Conservation (phyloP, 139 green algal genomes). For the Chlamydomonas asymmetrica region DNA sequence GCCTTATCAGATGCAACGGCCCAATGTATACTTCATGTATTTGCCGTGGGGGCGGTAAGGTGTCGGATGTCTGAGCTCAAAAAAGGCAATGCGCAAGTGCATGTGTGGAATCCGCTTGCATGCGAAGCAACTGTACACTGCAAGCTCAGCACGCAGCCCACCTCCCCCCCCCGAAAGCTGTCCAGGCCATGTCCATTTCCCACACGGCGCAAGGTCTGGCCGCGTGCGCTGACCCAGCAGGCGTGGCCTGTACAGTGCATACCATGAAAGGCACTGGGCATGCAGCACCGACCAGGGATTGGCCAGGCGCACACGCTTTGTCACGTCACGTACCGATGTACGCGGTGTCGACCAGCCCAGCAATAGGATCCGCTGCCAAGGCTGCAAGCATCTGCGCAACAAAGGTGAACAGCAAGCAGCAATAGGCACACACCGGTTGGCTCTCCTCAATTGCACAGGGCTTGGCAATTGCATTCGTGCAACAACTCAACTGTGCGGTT, state of each 20-base stretch:
- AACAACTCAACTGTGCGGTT: too few relatives aligned
- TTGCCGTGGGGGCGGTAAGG: too few relatives aligned
- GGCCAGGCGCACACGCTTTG: not conserved
- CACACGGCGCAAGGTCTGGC: too few relatives aligned
- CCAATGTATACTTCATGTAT: not conserved
- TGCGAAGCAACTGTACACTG: not conserved
- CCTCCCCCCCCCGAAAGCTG: too few relatives aligned
- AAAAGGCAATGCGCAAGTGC: not conserved
- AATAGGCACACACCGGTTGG: not conserved
- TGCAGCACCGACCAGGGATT: not conserved
- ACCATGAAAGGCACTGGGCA: too few relatives aligned
- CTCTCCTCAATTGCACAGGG: not conserved
- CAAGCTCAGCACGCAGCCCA: too few relatives aligned
- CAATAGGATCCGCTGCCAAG: slow-evolving; percentile 72
- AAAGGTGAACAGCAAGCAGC: not conserved
- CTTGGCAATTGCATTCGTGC: not conserved
- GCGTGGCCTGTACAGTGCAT: too few relatives aligned
- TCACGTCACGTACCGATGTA: slow-evolving; percentile 58
- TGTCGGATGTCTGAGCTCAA: too few relatives aligned
- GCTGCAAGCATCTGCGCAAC: slow-evolving; percentile 58
- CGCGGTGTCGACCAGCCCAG: slow-evolving; percentile 68
- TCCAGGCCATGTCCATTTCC: too few relatives aligned
- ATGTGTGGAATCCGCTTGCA: not conserved
- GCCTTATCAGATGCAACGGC: too few relatives aligned
- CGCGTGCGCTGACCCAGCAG: too few relatives aligned